Evolutionary conservation across 2,329 filamentous ascomycete genomes (phyloP).

Genomic region (Blastomyces silverae): DNA sequence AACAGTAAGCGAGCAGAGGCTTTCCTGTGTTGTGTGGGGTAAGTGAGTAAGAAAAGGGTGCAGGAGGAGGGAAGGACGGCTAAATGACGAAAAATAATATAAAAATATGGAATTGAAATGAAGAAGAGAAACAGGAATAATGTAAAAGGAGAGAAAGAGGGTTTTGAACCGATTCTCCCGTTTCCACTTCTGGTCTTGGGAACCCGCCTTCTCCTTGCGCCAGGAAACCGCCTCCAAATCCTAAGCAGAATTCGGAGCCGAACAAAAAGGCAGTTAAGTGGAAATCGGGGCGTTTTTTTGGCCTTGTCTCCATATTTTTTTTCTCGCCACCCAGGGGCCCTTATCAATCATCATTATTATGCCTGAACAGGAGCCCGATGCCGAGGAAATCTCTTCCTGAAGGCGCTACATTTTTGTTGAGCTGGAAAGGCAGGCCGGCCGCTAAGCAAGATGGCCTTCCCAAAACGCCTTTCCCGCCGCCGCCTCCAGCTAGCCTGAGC

Average conservation of each 20-base stretch:
- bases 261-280: neutral
- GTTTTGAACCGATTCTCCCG: too few relatives aligned
- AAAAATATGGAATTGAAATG: neutral
- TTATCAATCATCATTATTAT: neutral
- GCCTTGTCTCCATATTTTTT: neutral
- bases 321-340: neutral
- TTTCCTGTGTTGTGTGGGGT: too few relatives aligned
- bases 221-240: neutral
- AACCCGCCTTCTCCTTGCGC: too few relatives aligned
- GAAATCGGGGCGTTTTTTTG: neutral
- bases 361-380: neutral
- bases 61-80: too few relatives aligned
- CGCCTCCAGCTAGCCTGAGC: too few relatives aligned
- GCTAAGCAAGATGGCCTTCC: neutral
- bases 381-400: neutral
- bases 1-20: neutral
- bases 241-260: neutral
- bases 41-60: too few relatives aligned
- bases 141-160: too few relatives aligned
- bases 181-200: too few relatives aligned
- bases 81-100: too few relatives aligned
- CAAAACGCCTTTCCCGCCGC: neutral
- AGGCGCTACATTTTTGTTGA: neutral
- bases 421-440: neutral
- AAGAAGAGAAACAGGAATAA: neutral